Percentiles rank a stretch among this genome's conserved stretches.
Conservation (phyloP, 495 filamentous ascomycete species). For the Tuber indicum region DNA sequence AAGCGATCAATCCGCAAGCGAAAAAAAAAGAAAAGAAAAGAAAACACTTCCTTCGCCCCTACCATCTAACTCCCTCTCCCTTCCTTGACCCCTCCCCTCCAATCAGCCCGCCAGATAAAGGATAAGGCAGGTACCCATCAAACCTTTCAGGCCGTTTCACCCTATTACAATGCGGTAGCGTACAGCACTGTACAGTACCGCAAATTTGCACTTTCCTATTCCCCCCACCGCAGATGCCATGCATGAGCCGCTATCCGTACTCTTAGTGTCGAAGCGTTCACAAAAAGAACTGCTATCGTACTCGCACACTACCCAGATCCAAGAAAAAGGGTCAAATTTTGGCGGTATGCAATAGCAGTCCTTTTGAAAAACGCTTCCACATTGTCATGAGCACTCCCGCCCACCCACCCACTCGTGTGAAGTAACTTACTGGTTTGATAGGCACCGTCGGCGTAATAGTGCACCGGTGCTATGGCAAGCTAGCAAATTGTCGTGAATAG, state of each 20-base stretch:
- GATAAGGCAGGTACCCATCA: conserved; percentile 1
- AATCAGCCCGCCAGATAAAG: background rate
- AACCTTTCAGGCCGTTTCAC: background rate
- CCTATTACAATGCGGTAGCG: background rate
- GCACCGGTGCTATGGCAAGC: too few species aligned
- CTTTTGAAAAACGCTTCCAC: too few species aligned
- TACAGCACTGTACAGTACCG: background rate
- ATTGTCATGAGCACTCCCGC: too few species aligned
- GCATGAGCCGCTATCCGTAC: background rate
- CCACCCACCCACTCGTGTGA: too few species aligned
- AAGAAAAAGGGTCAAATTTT: too few species aligned
- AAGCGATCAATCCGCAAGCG: background rate
- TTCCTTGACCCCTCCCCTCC: background rate
- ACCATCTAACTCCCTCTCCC: background rate
- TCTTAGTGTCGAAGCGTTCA: background rate
- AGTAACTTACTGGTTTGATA: too few species aligned
- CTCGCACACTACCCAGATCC: too few species aligned
- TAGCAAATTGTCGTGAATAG: background rate
- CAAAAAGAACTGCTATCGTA: too few species aligned
- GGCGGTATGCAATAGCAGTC: too few species aligned
- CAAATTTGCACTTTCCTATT: background rate
- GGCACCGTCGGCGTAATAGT: background rate
- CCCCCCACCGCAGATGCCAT: background rate
- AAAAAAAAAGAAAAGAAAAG: background rate
- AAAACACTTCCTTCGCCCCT: background rate